These are phyloP conservation scores for Xylariales sp. DNA, from an alignment of 2,329 filamentous ascomycete genomes.

Conservation along the genomic window DNA sequence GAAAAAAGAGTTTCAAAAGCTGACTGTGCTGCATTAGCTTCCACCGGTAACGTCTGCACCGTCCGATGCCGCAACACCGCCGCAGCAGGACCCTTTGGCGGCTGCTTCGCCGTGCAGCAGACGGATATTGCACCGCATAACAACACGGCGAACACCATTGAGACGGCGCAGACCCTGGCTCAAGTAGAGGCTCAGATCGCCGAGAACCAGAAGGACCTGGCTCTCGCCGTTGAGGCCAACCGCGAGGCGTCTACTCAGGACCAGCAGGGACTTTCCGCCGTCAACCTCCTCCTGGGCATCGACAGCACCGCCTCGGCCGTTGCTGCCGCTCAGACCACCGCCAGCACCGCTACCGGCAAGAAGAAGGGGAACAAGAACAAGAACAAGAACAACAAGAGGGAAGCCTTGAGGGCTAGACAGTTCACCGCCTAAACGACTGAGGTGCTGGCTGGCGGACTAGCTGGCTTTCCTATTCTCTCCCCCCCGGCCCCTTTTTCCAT, in stretches of 20 bases:
- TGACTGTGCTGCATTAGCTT: slow-evolving; percentile 21
- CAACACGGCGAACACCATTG: slow-evolving; percentile 27
- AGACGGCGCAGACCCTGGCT: slow-evolving; percentile 31
- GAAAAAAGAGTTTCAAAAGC: no score
- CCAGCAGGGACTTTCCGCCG: slow-evolving; percentile 23
- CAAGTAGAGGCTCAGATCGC: slow-evolving; percentile 32
- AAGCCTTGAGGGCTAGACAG: no score
- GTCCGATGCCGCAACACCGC: slow-evolving; percentile 33
- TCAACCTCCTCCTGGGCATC: slow-evolving; percentile 22
- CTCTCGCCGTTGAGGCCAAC: slow-evolving; percentile 33
- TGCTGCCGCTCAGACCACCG: not conserved
- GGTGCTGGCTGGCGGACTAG: no score
- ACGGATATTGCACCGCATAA: slow-evolving; percentile 26
- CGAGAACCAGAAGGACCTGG: slow-evolving; percentile 35
- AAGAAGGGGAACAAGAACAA: slow-evolving; percentile 3
- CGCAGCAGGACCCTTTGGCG: slow-evolving; percentile 21
- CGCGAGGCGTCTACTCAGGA: slow-evolving; percentile 24
- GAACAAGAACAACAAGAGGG: slow-evolving; percentile 3
- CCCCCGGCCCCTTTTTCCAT: no score
- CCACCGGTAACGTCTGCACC: slow-evolving; percentile 38
- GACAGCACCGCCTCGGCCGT: slow-evolving; percentile 7
- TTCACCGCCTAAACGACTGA: not conserved
- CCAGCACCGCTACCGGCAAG: not conserved
- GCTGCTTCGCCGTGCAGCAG: slow-evolving; percentile 38
- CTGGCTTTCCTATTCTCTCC: no score